Evolutionary conservation across 2,329 filamentous ascomycete species (phyloP), one percentile per base, ranked within the genome.

Genomic region (Trichoderma hamatum): DNA sequence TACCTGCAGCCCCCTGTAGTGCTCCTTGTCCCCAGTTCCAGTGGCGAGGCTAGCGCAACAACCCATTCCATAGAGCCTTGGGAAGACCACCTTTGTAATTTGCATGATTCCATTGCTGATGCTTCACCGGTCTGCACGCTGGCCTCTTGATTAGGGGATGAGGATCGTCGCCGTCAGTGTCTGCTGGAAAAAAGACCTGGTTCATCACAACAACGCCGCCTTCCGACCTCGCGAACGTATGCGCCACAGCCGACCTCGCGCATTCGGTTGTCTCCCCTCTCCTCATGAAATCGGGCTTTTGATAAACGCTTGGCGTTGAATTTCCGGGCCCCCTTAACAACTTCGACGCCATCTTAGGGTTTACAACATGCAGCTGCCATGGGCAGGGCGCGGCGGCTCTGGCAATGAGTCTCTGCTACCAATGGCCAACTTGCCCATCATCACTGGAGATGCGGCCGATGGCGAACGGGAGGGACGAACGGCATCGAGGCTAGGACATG

Each of bases 361-460:
- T 54, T 60, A 46, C 71, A 70, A 76, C 64, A 82, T 82, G 80
- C 79, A 81, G 71, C 72, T 81, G 64, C 79, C 80, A 71, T 81
- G 79, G 79, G 70, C 74, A 46, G 78, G 76, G 67, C 78, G 73
- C 66, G 73, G 77, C 36, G 76, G 76, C 71, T 75, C 77, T 21
- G 74, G 73, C 63, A 72, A 76, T 63, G 74, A 76, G 63, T 72
- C 76, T 69, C 72, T 81, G 49, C 74, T 82, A 32, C 80, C 80
- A 21, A 77, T 76, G 43, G 71, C 78, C 49, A 76, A 73, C 65
- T 73, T 78, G 65, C 80, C 80, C 21, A 75, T 74, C 70, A 80
- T 80, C 64, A 75, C 74, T 1, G 75, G 75, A 32, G 72, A 74
- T 46, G 68, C 73, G n/a, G 59, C 68, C 39, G 76, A 79, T 51